A percentile compares a stretch with the other conserved stretches of the same genome.
phyloP scores from a whole-genome alignment of 2,329 filamentous ascomycete genomes.

The Dactylonectria estremocensis region DNA sequence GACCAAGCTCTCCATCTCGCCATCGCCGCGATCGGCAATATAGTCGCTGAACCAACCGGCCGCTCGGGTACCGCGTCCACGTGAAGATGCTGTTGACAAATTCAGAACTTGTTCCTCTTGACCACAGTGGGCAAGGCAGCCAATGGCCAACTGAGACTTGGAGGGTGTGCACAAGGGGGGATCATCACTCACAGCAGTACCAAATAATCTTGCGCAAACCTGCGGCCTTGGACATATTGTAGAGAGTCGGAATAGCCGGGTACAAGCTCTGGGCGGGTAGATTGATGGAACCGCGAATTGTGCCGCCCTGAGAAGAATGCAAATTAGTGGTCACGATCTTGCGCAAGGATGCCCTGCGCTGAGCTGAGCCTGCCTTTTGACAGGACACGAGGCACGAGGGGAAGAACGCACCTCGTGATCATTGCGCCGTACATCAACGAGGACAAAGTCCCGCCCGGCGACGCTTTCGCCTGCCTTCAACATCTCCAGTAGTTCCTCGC shows the following conservation, averaged over 20 bases:
- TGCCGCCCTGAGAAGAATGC: slow-evolving; percentile 64
- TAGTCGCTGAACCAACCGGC: slow-evolving; percentile 71
- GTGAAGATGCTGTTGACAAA: slow-evolving; percentile 64
- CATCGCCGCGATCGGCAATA: slow-evolving; percentile 58
- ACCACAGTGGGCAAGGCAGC: not conserved
- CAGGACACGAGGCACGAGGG: not conserved
- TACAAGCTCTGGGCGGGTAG: slow-evolving; percentile 64
- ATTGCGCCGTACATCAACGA: slow-evolving; percentile 61
- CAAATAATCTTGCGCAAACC: slow-evolving; percentile 60
- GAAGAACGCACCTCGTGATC: slow-evolving; percentile 58
- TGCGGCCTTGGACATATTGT: slow-evolving; percentile 59
- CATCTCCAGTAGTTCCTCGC: slow-evolving; percentile 55
- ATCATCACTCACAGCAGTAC: slow-evolving; percentile 61
- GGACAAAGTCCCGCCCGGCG: slow-evolving; percentile 53
- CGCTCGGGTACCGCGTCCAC: slow-evolving; percentile 67
- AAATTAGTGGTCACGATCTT: not conserved
- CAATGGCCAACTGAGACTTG: not conserved
- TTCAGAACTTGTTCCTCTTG: no score
- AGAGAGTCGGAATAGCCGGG: slow-evolving; percentile 59
- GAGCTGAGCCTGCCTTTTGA: not conserved
- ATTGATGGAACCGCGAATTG: slow-evolving; percentile 68
- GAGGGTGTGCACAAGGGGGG: not conserved
- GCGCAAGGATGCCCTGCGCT: not conserved
- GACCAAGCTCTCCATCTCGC: slow-evolving; percentile 63
- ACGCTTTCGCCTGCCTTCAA: slow-evolving; percentile 45